Base-by-base conservation (phyloP, 352 stramenopile species). In the Pythium volutum region DNA sequence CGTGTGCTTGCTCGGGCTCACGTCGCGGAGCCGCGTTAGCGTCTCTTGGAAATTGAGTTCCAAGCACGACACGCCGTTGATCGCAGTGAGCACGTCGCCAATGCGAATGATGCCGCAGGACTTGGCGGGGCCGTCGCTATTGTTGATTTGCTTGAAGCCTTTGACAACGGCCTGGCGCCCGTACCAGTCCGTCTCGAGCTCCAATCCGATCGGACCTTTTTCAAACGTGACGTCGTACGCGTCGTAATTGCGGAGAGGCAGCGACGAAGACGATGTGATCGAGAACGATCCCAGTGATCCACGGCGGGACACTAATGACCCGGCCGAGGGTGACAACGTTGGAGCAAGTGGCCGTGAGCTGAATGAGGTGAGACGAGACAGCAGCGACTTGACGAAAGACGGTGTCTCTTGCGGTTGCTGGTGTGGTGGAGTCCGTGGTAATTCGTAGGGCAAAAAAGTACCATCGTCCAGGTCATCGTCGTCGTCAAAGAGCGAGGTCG, bases 171-270 rank as follows among this genome's bases (percentile, higher is more conserved):
- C 81, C 36, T 90, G 81, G 10, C 78, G 75, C 15, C 78, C 81
- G 45, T 90, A 90, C 78, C 78, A 88, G 55, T 90, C 81, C 9
- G 81, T 90, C 62, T 88, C 81, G 7, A 90, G 78, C 50, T 88
- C 71, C 1, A 90, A 59, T 6, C 81, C 81, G 22, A 88, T 82
- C 27, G 81, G 81, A 15, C 76, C 80, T 31, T 73, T 71, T 11
- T 79, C 76, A 47, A 88, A 90, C 16, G 73, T 84, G 50, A 88
- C 75, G 33, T 88, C 80, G 51, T 88, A 90, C 42, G 80, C 82
- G 52, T 90, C 79, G 59, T 86, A 89, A 38, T 73, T 84, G 18
- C 71, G 77, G 8, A 66, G 55, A 18, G 60, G 25, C 5, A 61
- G 49, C 49, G 2, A 48, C 23, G 41, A 41, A 62, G 51, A 59